Evolutionary conservation across 2,329 filamentous ascomycete species (phyloP).

Genomic region (Colletotrichum higginsianum): DNA sequence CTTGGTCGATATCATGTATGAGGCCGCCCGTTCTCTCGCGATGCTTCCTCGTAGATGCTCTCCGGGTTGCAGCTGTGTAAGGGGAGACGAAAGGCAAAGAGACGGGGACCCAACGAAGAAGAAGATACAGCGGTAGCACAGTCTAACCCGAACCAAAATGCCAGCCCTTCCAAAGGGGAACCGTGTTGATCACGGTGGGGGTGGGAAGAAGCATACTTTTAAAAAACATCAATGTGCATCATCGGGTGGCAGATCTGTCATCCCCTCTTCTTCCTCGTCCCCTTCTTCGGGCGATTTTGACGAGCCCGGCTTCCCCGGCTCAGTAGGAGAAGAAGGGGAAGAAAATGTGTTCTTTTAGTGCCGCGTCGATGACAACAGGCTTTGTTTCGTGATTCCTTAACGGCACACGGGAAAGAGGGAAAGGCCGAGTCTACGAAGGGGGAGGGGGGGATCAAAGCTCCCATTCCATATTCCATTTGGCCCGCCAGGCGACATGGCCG

Average conservation of each 20-base stretch:
- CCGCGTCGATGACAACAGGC: conserved; percentile 8
- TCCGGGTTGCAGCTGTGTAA: not conserved
- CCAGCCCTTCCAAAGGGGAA: too few species aligned
- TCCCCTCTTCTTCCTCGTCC: not conserved
- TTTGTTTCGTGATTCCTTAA: conserved; percentile 12
- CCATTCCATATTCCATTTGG: not conserved
- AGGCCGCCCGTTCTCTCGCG: conserved; percentile 4
- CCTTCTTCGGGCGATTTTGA: too few species aligned
- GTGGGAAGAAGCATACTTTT: not conserved
- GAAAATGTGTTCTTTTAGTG: not conserved
- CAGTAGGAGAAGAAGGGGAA: not conserved
- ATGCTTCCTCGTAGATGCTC: conserved; percentile 2
- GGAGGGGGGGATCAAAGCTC: conserved; percentile 5
- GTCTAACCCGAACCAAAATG: too few species aligned
- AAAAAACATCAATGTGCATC: not conserved
- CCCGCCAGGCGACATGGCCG: conserved; percentile 14
- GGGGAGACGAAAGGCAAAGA: not conserved
- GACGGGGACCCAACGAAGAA: not conserved
- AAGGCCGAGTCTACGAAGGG: not conserved
- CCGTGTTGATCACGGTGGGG: not conserved
- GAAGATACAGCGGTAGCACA: not conserved
- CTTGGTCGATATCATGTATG: not conserved
- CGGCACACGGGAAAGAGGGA: not conserved
- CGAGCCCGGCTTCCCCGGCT: not conserved
- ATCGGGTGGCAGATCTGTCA: not conserved